Evolutionary conservation across 2,329 filamentous ascomycete genomes (phyloP), one percentile per base, ranked within the genome.

Genomic region (Fusarium floridanum): DNA sequence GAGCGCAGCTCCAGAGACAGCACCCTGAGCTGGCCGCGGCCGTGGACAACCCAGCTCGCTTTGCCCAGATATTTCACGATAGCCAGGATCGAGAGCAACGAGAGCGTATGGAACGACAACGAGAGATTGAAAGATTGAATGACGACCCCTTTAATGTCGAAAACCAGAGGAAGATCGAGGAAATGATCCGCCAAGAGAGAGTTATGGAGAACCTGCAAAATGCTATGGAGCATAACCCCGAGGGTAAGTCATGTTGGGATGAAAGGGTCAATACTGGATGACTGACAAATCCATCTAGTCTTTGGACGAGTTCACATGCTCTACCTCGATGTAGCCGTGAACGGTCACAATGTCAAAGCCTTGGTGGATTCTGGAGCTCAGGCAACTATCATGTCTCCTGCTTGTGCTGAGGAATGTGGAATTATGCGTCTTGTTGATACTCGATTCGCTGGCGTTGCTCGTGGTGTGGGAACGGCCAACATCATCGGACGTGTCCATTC

Each of bases 321-420:
- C 57, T 99, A 99, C 84, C 93, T 98, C 77, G 92, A 97, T 80
- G 95, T 98, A 71, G 94, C 97, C 82, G 97, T 99, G 78, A 99
- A 99, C 83, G 93, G 94, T 14, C 90, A 94, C 77, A 94, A 94
- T 67, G 92, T 99, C 78, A 98, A 98, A 86, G 97, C 96, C 4
- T 93, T 99, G 76, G 97, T 99, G 70, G 97, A 99, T 83, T 98
- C 97, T 2, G 97, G 97, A 71, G 97, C 97, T 27, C 97, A 99
- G 85, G 95, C 96, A 29, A 99, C 97, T 61, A 98, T 99, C 86
- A 99, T 99, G 97, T 98, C 96, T 6, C 97, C 97, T 6, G 88
- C 91, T 27, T 98, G 95, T 80, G 97, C 97, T 29, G 94, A 97
- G 81, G 89, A 91, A 10, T 99, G 97, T 81, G 95, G 95, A 78